Base-by-base conservation (phyloP, 108 stramenopile genomes). In the Discostella stelligeroides region DNA sequence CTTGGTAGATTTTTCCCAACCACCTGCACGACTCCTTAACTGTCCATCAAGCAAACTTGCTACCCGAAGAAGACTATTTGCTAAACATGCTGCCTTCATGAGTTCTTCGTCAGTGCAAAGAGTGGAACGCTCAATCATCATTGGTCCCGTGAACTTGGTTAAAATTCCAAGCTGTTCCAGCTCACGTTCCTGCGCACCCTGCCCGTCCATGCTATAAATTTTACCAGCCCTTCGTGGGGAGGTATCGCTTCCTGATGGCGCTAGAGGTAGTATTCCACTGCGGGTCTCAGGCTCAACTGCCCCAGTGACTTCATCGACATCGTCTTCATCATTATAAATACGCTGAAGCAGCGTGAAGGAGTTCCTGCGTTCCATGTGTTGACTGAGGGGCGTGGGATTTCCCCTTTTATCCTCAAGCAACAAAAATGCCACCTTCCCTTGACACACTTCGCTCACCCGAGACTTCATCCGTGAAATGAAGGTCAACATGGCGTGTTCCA, bases 401-500 rank as follows among this genome's bases (percentile, higher is more conserved):
- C 72, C 71, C 3, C 66, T 43, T 51, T 80, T 68, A 66, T 87
- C 90, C 70, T 84, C 75, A 25, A 94, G 66, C 1, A 94, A 55
- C 30, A 63, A 66, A 37, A 87, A 73, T 18, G 90, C 92, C 6
- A 77, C 83, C 73, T 94, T 91, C 48, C 80, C 82, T 24, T 75
- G 63, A 30, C 88, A 86, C 10, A 94, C 54, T 43, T 88, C 61
- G 2, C 73, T 51, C 9, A 92, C 84, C 59, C 89, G 83, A 47
- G 84, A 84, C 65, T 94, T 94, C 60, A 91, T 87, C 14, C 92
- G 87, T 5, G 89, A 89, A 50, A 88, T 89, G 70, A 95, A 95
- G n/a, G 91, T 95, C 28, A 92, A 66, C 53, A 91, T 83, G 60
- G 87, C 85, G 65, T 95, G 94, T 68, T 95, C 94, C 63, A 95